These are phyloP conservation scores for Aegilops sharonensis DNA, from an alignment of 176 grass and related monocot species.

Conservation along the genomic window DNA sequence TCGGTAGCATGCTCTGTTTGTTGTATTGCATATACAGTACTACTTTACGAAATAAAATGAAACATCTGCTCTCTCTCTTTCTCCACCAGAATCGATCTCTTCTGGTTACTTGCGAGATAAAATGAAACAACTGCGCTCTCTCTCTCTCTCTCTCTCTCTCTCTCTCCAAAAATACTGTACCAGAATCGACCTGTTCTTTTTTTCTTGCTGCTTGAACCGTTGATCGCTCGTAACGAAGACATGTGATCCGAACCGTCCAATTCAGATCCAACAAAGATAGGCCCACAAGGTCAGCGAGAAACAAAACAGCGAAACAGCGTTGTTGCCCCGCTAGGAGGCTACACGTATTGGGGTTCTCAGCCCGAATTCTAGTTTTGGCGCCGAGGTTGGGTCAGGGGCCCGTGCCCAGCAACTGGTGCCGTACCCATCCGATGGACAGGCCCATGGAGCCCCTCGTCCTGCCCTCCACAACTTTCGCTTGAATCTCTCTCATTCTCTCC, in stretches of 20 bases:
- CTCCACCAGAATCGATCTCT: neutral
- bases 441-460: neutral
- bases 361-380: neutral
- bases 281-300: neutral
- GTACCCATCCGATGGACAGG: slow-evolving; percentile 4
- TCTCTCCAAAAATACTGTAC: too few relatives aligned
- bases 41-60: too few relatives aligned
- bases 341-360: neutral
- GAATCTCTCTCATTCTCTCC: neutral
- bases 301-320: slow-evolving; percentile 1
- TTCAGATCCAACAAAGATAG: neutral
- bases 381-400: neutral
- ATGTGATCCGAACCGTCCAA: neutral
- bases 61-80: too few relatives aligned
- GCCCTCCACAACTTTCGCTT: slow-evolving; percentile 10
- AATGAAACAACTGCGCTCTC: too few relatives aligned
- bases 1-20: too few relatives aligned
- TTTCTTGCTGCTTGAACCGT: neutral
- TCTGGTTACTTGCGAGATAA: too few relatives aligned
- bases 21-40: too few relatives aligned
- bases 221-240: neutral
- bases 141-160: too few relatives aligned
- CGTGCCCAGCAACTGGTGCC: neutral
- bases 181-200: neutral
- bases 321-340: neutral